Base-by-base conservation (phyloP, 2,329 filamentous ascomycete genomes). In the Leptographium lundbergii region DNA sequence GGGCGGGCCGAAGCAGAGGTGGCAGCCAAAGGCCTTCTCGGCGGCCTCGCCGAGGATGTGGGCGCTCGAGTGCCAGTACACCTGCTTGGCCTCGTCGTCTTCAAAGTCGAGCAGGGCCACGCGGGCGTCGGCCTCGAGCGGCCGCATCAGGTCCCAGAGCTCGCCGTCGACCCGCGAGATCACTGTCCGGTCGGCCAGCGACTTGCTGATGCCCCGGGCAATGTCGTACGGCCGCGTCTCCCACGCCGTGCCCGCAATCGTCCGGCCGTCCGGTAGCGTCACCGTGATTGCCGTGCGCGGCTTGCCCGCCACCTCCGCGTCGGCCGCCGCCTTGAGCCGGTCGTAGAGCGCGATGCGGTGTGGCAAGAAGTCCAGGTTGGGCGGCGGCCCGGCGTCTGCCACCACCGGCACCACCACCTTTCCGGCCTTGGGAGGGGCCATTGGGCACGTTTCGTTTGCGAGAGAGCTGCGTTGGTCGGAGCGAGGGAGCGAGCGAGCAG, bases 61-160 rank as follows among this genome's bases (percentile, higher is more conserved):
- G 52, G 94, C 94, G 67, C 87, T 92, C 24, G 90, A 95, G 74
- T 97, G 94, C 92, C 92, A 99, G 76, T 96, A 99, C 59, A 97
- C 92, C 71, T 89, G 89, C 76, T 94, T 91, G 67, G 90, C 92
- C 74, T 88, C 69, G 55, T 78, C 75, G 64, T 80, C 73, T 68
- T 71, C 87, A 76, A 97, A 99, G 64, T 88, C 85, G 63, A 97
- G 79, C 58, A 96, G 79, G 68, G 91, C 87, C 32, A 99, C 81
- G 66, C 83, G 87, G 76, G 89, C 94, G 76, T 86, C 89, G 73
- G 84, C 85, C 78, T 97, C 94, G 42, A 99, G 75, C 6, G 92
- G 92, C 58, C 94, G 80, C 68, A 92, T 89, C 64, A 99, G 76
- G 75, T 99, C 94, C 94, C 92, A 99, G 13, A 97, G 78, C 68